phyloP scores from a whole-genome alignment of 228 moss, liverwort and hornwort species.

The Sphagnum magellanicum region DNA sequence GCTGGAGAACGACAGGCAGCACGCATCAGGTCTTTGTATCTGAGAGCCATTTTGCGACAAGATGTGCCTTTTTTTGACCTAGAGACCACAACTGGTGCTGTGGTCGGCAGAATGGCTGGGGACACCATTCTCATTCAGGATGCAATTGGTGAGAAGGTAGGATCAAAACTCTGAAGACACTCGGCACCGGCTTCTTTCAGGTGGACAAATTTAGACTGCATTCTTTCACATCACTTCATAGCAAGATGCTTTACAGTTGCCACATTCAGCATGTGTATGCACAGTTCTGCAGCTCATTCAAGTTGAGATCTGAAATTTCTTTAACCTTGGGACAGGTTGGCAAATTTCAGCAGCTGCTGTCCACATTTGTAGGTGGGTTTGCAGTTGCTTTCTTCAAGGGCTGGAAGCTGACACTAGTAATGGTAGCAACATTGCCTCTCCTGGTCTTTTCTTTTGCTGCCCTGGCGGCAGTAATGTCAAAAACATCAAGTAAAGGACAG shows the following conservation, averaged over 20 bases:
- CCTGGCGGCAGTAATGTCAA: constrained; percentile 39
- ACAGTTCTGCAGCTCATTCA: too few species aligned
- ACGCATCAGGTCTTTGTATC: constrained; percentile 68
- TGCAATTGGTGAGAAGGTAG: constrained; percentile 90
- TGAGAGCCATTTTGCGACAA: constrained; percentile 73
- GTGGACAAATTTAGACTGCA: too few species aligned
- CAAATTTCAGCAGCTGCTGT: constrained; percentile 36
- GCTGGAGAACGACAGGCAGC: constrained; percentile 83
- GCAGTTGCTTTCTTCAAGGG: constrained; percentile 59
- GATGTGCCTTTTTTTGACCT: constrained; percentile 79
- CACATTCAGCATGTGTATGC: too few species aligned
- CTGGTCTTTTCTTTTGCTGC: constrained; percentile 32
- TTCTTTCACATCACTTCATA: too few species aligned
- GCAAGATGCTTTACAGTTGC: too few species aligned
- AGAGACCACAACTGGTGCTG: constrained; percentile 79
- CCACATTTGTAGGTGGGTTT: constrained; percentile 57
- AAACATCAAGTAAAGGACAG: constrained; percentile 30
- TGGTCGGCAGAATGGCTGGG: constrained; percentile 83
- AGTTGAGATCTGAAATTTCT: too few species aligned
- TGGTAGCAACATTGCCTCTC: constrained; percentile 60
- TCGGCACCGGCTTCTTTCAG: too few species aligned
- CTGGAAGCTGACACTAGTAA: constrained; percentile 79
- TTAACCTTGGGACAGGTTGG: constrained; percentile 42
- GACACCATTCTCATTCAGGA: constrained; percentile 80
- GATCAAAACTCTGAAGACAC: neutral